phyloP scores from a whole-genome alignment of 768 basidiomycete genomes.

The Boletus rufocinnamomeus region DNA sequence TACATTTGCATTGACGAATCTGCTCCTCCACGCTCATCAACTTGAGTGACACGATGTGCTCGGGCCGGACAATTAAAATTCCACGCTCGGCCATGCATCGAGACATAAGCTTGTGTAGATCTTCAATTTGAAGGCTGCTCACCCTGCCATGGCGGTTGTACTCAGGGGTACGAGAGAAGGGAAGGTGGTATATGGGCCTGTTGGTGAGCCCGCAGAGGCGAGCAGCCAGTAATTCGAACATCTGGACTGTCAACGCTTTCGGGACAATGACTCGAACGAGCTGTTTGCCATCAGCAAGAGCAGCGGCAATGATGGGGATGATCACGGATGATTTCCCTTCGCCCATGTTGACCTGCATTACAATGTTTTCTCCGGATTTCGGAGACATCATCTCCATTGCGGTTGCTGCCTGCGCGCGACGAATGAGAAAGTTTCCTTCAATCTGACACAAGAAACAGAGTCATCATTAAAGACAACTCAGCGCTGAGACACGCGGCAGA shows the following conservation, averaged over 20 bases:
- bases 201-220: too few relatives aligned
- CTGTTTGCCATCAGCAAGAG: too few relatives aligned
- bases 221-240: too few relatives aligned
- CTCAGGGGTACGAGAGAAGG: constrained; percentile 44
- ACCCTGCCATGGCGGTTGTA: background rate
- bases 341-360: constrained; percentile 55
- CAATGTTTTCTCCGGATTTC: constrained; percentile 32
- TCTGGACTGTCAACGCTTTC: too few relatives aligned
- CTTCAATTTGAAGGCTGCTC: constrained; percentile 8
- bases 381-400: constrained; percentile 49
- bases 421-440: constrained; percentile 26
- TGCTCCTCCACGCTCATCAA: constrained; percentile 42
- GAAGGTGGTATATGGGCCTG: constrained; percentile 27
- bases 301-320: too few relatives aligned
- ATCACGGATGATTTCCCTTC: too few relatives aligned
- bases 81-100: constrained; percentile 41
- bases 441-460: constrained; percentile 35
- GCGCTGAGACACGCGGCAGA: background rate
- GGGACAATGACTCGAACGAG: constrained; percentile 23
- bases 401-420: constrained; percentile 39
- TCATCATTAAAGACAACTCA: background rate
- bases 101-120: constrained; percentile 35
- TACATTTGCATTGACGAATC: too few relatives aligned
- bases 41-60: constrained; percentile 50
- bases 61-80: constrained; percentile 48